Evolutionary conservation across 495 filamentous ascomycete genomes (phyloP), one percentile per base, ranked within the genome.

Genomic region (Lasiosphaeriaceae sp.): DNA sequence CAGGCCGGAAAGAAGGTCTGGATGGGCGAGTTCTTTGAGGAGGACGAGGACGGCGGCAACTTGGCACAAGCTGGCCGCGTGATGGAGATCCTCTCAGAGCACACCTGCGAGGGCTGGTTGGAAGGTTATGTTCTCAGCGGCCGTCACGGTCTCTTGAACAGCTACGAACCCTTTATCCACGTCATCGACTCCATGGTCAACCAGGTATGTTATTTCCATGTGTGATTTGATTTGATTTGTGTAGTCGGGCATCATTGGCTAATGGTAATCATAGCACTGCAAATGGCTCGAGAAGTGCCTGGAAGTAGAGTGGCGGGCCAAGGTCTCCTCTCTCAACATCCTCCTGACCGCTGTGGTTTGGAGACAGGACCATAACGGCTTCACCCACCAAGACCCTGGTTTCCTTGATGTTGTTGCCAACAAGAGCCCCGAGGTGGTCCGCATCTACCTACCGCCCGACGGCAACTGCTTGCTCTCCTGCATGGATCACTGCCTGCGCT

Each of bases 181-280:
- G 80, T 90, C 62, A 88, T 90, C 61, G 87, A 90, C 65, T 86
- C 81, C 1, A 90, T 89, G 86, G 86, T 90, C 50, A 88, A 88
- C 67, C 86, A 75, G 68, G 71, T 74, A 67, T 37, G 65, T 62
- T 3, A 20, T 11, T 19, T 49, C 31, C 17, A n/a, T n/a, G n/a
- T n/a, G n/a, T n/a, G n/a, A n/a, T n/a, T n/a, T n/a, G n/a, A n/a
- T n/a, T n/a, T n/a, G n/a, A n/a, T n/a, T n/a, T n/a, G n/a, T n/a
- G n/a, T n/a, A n/a, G n/a, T n/a, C n/a, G n/a, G n/a, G n/a, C n/a
- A n/a, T n/a, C n/a, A n/a, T n/a, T 47, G 47, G 43, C 64, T 70
- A 51, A 66, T 46, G 26, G 9, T 37, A 5, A 1, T 37, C 3
- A 11, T 19, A 89, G 70, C 87, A 89, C 71, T 88, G 85, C 75